These are phyloP conservation scores for Keithomyces neogunnii DNA, from an alignment of 2,329 filamentous ascomycete genomes.

Conservation along the genomic window DNA sequence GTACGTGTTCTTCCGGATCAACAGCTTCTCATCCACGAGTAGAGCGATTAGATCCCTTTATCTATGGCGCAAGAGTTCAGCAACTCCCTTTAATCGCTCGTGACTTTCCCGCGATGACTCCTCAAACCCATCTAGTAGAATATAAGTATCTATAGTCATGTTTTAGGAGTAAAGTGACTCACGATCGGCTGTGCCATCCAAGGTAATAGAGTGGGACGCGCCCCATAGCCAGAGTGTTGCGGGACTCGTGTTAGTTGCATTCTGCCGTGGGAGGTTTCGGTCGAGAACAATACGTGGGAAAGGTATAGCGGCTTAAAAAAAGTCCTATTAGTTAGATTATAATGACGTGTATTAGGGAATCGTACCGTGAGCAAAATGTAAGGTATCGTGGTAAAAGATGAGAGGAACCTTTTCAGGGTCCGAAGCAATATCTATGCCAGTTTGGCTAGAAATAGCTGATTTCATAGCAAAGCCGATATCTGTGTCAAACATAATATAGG, in stretches of 20 bases:
- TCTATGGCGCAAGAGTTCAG: constrained; percentile 6
- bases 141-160: not conserved
- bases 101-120: constrained; percentile 7
- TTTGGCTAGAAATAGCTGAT: constrained; percentile 4
- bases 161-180: not conserved
- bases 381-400: constrained; percentile 6
- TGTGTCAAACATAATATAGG: constrained; percentile 8
- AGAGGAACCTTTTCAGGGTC: constrained; percentile 7
- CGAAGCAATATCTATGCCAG: constrained; percentile 1
- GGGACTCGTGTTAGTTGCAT: constrained; percentile 4
- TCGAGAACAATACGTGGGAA: constrained; percentile 10
- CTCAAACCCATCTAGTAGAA: constrained; percentile 6
- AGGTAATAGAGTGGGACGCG: constrained; percentile 11
- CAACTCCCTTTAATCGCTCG: constrained; percentile 5
- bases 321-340: not conserved
- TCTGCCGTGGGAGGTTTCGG: constrained; percentile 9
- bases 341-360: not conserved
- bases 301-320: not conserved
- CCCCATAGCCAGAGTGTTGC: constrained; percentile 14
- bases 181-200: constrained; percentile 12
- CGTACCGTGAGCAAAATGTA: constrained; percentile 7
- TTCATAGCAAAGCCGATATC: constrained; percentile 7
- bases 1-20: no score
- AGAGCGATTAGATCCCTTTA: not conserved
- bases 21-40: no score